Conservation (phyloP, 2,329 filamentous ascomycete species). For the Fusarium sublunatum region DNA sequence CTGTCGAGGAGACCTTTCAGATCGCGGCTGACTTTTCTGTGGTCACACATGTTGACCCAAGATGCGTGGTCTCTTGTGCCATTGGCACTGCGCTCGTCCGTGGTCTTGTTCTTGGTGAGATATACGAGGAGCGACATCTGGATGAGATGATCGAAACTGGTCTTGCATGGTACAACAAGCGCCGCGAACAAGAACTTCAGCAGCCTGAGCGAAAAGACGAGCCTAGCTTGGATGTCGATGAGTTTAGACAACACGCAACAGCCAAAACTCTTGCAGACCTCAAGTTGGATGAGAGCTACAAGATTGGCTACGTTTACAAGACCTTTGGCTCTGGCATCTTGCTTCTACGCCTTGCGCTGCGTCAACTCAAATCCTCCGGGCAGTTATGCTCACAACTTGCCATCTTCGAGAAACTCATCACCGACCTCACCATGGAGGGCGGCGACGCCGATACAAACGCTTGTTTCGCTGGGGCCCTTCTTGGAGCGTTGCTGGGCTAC, state of each 20-base stretch:
- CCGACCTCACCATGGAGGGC: constrained; percentile 61
- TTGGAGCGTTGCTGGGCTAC: constrained; percentile 62
- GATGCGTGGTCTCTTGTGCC: constrained; percentile 62
- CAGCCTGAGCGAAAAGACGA: constrained; percentile 46
- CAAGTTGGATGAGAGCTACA: constrained; percentile 56
- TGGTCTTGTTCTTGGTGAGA: constrained; percentile 58
- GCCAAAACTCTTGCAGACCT: constrained; percentile 54
- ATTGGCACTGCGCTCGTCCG: constrained; percentile 60
- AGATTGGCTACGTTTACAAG: constrained; percentile 67
- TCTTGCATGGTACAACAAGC: constrained; percentile 53
- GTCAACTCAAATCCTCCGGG: constrained; percentile 40
- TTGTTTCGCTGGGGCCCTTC: constrained; percentile 61
- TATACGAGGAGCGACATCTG: constrained; percentile 54
- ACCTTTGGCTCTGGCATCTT: constrained; percentile 61
- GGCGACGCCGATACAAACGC: constrained; percentile 67
- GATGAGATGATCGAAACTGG: constrained; percentile 55
- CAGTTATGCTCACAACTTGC: constrained; percentile 35
- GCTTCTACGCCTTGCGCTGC: constrained; percentile 57
- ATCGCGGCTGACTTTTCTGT: constrained; percentile 56
- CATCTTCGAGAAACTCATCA: constrained; percentile 61
- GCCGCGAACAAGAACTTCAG: constrained; percentile 34
- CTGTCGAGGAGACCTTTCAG: constrained; percentile 57
- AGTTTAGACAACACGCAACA: constrained; percentile 56
- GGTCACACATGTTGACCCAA: constrained; percentile 63
- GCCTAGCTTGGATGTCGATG: constrained; percentile 52